Conservation (phyloP, 2,329 filamentous ascomycete species). For the Harringtonia lauricola region DNA sequence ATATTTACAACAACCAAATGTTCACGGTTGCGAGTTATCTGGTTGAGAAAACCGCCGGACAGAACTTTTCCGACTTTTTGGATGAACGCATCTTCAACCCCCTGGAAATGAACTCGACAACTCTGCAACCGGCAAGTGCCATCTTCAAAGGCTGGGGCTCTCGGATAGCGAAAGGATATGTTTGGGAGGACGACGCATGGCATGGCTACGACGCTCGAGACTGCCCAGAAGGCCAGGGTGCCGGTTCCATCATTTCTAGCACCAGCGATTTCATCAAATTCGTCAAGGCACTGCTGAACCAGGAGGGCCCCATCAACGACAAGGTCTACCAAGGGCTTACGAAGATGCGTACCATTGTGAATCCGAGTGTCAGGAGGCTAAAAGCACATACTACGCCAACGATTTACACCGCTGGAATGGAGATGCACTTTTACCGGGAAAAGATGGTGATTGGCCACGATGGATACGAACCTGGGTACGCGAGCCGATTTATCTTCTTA, state of each 20-base stretch:
- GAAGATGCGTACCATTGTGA: neutral
- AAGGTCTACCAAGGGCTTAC: neutral
- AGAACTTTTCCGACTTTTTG: neutral
- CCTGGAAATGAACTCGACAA: neutral
- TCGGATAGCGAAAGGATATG: neutral
- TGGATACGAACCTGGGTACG: neutral
- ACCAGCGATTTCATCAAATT: neutral
- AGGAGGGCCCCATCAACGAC: neutral
- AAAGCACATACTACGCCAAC: neutral
- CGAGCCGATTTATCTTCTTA: neutral
- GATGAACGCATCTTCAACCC: neutral
- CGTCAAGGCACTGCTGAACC: neutral
- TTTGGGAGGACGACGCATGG: neutral
- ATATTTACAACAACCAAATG: conserved; percentile 1
- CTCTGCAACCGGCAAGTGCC: neutral
- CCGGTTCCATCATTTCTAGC: neutral
- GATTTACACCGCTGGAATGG: neutral
- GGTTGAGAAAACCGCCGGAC: neutral
- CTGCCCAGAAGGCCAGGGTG: neutral
- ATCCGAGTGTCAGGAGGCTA: neutral
- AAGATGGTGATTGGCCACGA: neutral
- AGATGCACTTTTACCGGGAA: neutral
- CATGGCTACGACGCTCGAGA: neutral
- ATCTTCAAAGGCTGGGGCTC: neutral
- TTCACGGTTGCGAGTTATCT: neutral